Evolutionary conservation across 1,284 basidiomycete species (phyloP), one percentile per base, ranked within the genome.

Genomic region (Cystobasidium slooffiae): DNA sequence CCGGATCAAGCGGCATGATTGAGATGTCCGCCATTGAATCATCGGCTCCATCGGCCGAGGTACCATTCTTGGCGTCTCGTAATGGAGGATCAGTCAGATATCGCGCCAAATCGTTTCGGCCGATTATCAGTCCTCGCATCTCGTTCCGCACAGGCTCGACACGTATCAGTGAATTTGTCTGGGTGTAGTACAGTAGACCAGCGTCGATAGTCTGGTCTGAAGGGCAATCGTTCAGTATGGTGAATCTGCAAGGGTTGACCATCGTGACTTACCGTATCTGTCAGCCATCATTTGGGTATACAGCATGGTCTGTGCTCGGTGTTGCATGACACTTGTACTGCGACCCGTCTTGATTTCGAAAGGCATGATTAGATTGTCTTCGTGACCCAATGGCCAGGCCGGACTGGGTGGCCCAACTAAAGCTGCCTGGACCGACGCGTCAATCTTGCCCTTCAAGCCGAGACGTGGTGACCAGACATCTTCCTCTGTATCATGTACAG

Each of bases 261-360:
- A 12, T 8, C 44, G 61, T 12, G n/a, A 78, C 83, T 68, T 68
- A 77, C 91, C 89, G 80, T 98, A 98, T 14, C 94, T 88, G 80
- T 99, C 95, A 46, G 89, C 88, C 81, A 95, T 89, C 7, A 99
- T 87, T 14, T 99, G 85, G 0, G 94, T 97, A 81, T 99, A 99
- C 6, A 99, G 84, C 90, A 97, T 95, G 0, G 97, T 99, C 83
- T 99, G 96, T 0, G 97, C 97, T 53, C 94, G 90, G 82, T 99
- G 97, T 78, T 96, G 93, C 87, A 95, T 89, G 1, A 90, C 88
- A 12, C 88, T 88, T 39, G 88, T 84, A 0, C 89, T 83, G 65
- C 90, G 85, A 0, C 97, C 96, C 0, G 96, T 99, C 84, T 99
- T 99, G 83, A 99, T 92, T 83, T 99, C 97, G 61, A 99, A 88